phyloP scores from a whole-genome alignment of 129 eudicot genomes.

The Heracleum sosnowskyi region DNA sequence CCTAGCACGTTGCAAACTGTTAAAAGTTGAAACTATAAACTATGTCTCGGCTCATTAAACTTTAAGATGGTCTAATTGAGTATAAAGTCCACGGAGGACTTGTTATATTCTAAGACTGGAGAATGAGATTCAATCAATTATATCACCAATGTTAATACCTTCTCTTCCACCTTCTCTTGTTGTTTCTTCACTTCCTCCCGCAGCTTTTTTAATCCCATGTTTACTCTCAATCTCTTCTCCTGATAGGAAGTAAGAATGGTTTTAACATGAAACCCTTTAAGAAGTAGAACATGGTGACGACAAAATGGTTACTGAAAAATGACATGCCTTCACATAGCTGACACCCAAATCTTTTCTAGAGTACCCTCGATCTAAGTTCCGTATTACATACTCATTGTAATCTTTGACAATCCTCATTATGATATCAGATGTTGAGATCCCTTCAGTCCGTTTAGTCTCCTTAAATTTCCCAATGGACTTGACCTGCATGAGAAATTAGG shows the following conservation, averaged over 20 bases:
- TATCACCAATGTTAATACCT: conserved; percentile 26
- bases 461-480: conserved; percentile 81
- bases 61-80: neutral
- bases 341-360: conserved; percentile 96
- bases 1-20: neutral
- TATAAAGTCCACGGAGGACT: neutral
- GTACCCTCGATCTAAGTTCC: conserved; percentile 95
- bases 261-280: conserved; percentile 4
- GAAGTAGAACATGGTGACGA: neutral
- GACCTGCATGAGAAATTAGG: conserved; percentile 40
- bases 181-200: conserved; percentile 87
- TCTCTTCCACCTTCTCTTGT: conserved; percentile 88
- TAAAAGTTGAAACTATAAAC: neutral
- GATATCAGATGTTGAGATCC: conserved; percentile 92
- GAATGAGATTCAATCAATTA: neutral
- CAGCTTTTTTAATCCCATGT: conserved; percentile 70
- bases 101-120: neutral
- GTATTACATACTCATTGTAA: conserved; percentile 91
- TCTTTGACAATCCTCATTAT: conserved; percentile 96
- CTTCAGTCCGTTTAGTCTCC: conserved; percentile 93
- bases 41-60: neutral
- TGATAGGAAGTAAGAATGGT: conserved; percentile 21
- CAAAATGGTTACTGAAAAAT: neutral
- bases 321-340: conserved; percentile 86
- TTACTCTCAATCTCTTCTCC: conserved; percentile 93